Conservation (phyloP, 192 early-diverging fungal species). For the Coemansia sp. region DNA sequence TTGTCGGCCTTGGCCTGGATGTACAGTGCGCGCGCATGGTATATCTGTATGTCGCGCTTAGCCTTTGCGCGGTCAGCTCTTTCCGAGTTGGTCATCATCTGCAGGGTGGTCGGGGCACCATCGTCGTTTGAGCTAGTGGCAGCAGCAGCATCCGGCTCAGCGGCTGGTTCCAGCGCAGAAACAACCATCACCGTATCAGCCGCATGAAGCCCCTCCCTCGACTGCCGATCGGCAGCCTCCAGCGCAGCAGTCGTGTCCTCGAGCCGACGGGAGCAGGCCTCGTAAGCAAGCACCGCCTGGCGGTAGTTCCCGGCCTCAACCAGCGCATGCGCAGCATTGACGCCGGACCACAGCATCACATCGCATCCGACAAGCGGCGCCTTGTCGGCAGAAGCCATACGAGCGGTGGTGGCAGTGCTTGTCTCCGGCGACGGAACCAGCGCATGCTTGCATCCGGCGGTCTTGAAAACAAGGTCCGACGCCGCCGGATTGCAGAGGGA, state of each 20-base stretch:
- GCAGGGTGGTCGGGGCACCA: background rate
- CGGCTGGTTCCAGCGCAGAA: background rate
- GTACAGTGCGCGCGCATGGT: constrained; percentile 49
- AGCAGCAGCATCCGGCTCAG: background rate
- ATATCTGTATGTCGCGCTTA: constrained; percentile 39
- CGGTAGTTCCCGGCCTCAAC: constrained; percentile 74
- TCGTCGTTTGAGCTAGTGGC: background rate
- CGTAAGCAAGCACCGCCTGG: constrained; percentile 70
- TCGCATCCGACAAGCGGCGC: constrained; percentile 26
- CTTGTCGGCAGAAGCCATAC: background rate
- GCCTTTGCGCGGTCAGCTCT: constrained; percentile 18
- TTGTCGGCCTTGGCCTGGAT: constrained; percentile 66
- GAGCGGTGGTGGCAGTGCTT: background rate
- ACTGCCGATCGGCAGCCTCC: constrained; percentile 13
- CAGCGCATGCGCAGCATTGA: constrained; percentile 79
- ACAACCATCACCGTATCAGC: background rate
- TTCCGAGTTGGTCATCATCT: constrained; percentile 23
- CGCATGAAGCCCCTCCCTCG: background rate
- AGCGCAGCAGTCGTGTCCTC: constrained; percentile 21
- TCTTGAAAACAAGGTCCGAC: constrained; percentile 36
- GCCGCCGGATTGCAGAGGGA: constrained; percentile 11
- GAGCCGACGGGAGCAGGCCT: constrained; percentile 58
- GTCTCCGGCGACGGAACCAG: background rate
- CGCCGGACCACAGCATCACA: constrained; percentile 51
- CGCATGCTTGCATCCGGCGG: background rate